Base-by-base conservation (phyloP, 805 yeast genomes). In the Clavispora carvajalis region DNA sequence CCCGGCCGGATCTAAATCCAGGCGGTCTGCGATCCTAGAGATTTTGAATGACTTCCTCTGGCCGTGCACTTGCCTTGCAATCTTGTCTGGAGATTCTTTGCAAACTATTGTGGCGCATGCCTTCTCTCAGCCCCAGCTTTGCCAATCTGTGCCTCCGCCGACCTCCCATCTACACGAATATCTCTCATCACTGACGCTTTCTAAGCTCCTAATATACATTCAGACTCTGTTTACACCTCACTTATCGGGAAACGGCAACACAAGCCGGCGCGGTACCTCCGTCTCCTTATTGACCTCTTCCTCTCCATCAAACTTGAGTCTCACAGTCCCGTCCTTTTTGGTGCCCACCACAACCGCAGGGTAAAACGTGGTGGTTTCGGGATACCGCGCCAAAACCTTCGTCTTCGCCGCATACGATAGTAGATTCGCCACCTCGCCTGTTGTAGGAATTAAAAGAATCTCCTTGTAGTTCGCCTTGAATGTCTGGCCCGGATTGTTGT, bases 261-360 rank as follows among this genome's bases (percentile, higher is more conserved):
- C 99, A 41, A 85, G 71, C 40, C 89, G 67, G 51, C 97, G 72
- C 39, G 80, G 86, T 4, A 93, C 97, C 53, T 89, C 95, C 0
- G 97, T 93, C 58, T 91, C 96, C 58, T 91, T 93, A 34, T 86
- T 90, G 0, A 80, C 95, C 54, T 93, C 99, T 58, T 93, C 99
- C 59, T 93, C 99, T 8, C 98, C 99, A 50, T 91, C 98, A 55
- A 93, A 93, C 54, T 79, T 77, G 41, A 93, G 69, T 48, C 88
- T 67, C 47, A 95, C 91, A 10, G 73, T 76, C 0, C 90, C 89
- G 47, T 83, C 90, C 48, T 85, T 71, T 39, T 78, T 80, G 35
- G 77, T 72, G 0, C 95, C 90, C 18, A 81, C 80, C 2, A 93
- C 97, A 37, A 85, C 86, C 0, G 99, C 99, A 3, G 95, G 87